Percentiles rank a stretch among this genome's conserved stretches.
Conservation (phyloP, 2,329 filamentous ascomycete genomes). For the Ophiostoma tasmaniense region DNA sequence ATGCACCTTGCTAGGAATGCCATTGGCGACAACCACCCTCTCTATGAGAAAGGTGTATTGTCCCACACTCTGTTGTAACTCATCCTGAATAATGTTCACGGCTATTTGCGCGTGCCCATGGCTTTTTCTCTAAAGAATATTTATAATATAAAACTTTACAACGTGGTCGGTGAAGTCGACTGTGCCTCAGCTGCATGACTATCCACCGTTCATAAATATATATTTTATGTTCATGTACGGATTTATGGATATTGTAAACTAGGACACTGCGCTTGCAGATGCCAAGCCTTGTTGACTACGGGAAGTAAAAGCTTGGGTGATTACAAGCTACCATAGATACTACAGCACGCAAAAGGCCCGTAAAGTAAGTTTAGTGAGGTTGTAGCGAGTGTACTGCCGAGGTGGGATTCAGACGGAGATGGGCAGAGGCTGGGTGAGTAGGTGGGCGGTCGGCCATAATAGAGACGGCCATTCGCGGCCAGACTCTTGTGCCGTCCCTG, state of each 20-base stretch:
- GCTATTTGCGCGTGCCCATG: too few species aligned
- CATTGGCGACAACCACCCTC: background rate
- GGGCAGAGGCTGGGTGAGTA: too few species aligned
- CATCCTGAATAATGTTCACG: too few species aligned
- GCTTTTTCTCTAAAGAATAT: too few species aligned
- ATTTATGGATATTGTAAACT: background rate
- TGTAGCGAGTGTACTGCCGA: background rate
- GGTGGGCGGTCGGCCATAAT: background rate
- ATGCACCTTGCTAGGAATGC: background rate
- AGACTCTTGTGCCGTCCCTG: background rate
- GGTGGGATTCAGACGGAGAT: background rate
- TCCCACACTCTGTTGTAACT: background rate
- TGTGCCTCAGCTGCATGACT: too few species aligned
- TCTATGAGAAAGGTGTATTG: background rate
- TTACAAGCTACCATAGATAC: background rate
- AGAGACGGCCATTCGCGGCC: background rate
- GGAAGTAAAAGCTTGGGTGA: background rate
- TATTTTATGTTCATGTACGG: background rate
- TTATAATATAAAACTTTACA: too few species aligned
- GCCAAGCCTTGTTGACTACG: background rate
- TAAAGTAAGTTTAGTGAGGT: background rate
- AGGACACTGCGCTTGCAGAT: background rate
- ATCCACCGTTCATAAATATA: too few species aligned
- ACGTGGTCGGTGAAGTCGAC: too few species aligned
- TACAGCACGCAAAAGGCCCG: constrained; percentile 1